A percentile compares a stretch with the other conserved stretches of the same genome.
Conservation (phyloP, 805 yeast genomes). For the Dipodascus geniculatus region DNA sequence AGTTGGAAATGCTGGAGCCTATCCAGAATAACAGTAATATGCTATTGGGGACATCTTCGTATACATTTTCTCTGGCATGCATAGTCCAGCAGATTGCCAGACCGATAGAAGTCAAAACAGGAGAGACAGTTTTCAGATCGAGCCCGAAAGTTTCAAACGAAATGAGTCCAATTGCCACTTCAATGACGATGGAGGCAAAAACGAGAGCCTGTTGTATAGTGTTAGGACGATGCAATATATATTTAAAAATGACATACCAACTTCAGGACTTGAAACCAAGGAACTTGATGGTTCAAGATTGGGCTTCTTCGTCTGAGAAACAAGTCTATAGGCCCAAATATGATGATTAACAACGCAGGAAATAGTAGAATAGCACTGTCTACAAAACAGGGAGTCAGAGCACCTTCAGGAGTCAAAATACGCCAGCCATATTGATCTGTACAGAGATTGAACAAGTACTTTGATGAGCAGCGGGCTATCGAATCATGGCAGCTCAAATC, state of each 20-base stretch:
- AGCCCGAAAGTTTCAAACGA: not conserved
- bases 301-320: not conserved
- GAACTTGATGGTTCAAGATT: not conserved
- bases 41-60: slow-evolving; percentile 11
- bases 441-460: not conserved
- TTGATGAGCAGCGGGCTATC: not conserved
- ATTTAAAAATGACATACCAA: slow-evolving; percentile 1
- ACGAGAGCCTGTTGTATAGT: not conserved
- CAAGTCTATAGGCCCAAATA: slow-evolving; percentile 3
- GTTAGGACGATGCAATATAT: not conserved
- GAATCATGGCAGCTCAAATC: not conserved
- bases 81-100: slow-evolving; percentile 5
- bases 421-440: slow-evolving; percentile 10
- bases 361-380: slow-evolving; percentile 9
- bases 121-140: slow-evolving; percentile 6
- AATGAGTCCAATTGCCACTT: not conserved
- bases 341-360: slow-evolving; percentile 9
- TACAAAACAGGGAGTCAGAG: slow-evolving; percentile 14
- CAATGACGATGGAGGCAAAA: not conserved
- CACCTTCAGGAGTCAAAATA: slow-evolving; percentile 10
- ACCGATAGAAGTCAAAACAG: slow-evolving; percentile 3
- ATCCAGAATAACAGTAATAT: slow-evolving; percentile 11
- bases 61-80: slow-evolving; percentile 10
- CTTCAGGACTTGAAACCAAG: not conserved
- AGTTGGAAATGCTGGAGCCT: slow-evolving; percentile 6